Evolutionary conservation across 345 rosid genomes (phyloP).

Genomic region (Cardiospermum halicacabum): DNA sequence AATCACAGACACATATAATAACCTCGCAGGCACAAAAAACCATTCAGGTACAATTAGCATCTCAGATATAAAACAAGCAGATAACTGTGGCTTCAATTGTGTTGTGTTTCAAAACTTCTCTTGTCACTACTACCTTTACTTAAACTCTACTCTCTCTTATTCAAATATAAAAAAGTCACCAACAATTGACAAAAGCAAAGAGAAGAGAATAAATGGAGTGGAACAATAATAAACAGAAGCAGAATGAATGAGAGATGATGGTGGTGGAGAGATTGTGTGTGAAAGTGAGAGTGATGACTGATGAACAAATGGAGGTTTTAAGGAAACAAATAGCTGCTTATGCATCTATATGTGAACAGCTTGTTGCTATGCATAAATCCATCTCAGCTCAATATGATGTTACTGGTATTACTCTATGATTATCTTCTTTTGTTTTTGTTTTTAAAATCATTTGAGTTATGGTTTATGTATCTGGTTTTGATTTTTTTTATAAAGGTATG

Average conservation of each 20-base stretch:
- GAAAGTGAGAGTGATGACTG: constrained; percentile 70
- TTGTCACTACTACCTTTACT: neutral
- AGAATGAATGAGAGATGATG: constrained; percentile 20
- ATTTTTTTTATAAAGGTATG: constrained; percentile 31
- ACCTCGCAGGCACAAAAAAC: no score
- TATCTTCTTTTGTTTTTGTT: neutral
- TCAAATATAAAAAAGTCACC: no score
- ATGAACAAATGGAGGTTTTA: constrained; percentile 68
- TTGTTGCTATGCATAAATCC: constrained; percentile 49
- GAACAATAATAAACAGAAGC: neutral
- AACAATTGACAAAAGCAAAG: no score
- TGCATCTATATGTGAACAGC: constrained; percentile 48
- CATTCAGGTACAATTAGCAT: no score
- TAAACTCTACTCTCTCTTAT: neutral
- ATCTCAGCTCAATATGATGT: constrained; percentile 35
- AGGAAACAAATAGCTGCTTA: constrained; percentile 68
- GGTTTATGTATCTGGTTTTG: no score
- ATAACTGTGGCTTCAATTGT: neutral
- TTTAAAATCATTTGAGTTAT: no score
- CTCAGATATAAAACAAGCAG: neutral
- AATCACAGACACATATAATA: no score
- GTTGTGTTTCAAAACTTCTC: neutral
- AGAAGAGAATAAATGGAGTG: neutral
- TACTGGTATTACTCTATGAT: constrained; percentile 27
- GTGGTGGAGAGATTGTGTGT: constrained; percentile 20